phyloP scores from a whole-genome alignment of 805 yeast genomes.

The Monosporozyma servazzii region DNA sequence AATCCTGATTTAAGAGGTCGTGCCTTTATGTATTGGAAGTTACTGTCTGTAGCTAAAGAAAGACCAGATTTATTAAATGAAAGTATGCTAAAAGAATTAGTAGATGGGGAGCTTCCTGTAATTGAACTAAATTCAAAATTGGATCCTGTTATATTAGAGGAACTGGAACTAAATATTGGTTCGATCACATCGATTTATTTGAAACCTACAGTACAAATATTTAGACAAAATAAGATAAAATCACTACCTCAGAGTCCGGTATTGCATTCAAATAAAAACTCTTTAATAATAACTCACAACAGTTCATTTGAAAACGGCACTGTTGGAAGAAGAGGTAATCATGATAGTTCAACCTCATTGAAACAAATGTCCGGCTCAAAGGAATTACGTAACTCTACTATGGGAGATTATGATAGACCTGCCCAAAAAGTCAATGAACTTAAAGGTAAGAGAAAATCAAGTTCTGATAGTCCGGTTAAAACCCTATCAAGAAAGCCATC shows the following conservation, averaged over 20 bases:
- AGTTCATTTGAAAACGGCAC: neutral
- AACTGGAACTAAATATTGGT: slow-evolving; percentile 74
- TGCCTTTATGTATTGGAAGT: slow-evolving; percentile 78
- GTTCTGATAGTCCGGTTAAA: slow-evolving; percentile 23
- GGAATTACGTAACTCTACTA: slow-evolving; percentile 9
- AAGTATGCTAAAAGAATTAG: slow-evolving; percentile 41
- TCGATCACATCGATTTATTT: slow-evolving; percentile 74
- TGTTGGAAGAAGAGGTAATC: neutral
- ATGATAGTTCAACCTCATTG: neutral
- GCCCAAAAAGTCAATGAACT: slow-evolving; percentile 31
- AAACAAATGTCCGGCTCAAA: neutral
- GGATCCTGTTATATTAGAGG: slow-evolving; percentile 65
- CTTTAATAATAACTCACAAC: slow-evolving; percentile 12
- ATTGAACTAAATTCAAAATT: slow-evolving; percentile 63
- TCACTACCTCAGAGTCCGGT: slow-evolving; percentile 44
- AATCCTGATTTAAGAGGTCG: slow-evolving; percentile 84
- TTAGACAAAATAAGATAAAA: slow-evolving; percentile 51
- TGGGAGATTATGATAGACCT: slow-evolving; percentile 34
- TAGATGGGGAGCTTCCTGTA: slow-evolving; percentile 51
- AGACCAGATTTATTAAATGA: slow-evolving; percentile 28
- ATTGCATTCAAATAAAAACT: slow-evolving; percentile 23
- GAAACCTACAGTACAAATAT: slow-evolving; percentile 75
- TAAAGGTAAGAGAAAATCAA: slow-evolving; percentile 28
- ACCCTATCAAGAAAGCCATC: slow-evolving; percentile 28
- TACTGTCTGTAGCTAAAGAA: slow-evolving; percentile 39